Evolutionary conservation across 768 basidiomycete species (phyloP).

Genomic region (Trametes villosa): DNA sequence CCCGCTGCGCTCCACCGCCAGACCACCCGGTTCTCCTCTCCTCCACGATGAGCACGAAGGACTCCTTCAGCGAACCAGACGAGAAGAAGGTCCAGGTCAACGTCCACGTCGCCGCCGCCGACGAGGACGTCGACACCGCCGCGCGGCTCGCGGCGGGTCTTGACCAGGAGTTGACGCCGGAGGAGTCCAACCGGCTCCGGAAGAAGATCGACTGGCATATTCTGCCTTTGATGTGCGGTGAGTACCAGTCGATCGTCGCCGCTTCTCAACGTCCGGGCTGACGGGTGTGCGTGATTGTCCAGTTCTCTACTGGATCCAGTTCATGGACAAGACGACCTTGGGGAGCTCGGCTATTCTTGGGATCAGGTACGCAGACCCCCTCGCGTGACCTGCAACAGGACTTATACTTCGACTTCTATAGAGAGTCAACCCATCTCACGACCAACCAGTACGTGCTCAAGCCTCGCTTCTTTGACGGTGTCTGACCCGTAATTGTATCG

Average conservation of each 20-base stretch:
- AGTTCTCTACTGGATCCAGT: constrained; percentile 60
- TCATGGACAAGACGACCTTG: constrained; percentile 78
- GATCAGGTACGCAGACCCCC: constrained; percentile 52
- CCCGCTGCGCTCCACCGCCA: background rate
- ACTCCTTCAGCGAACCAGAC: constrained; percentile 27
- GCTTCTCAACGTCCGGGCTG: background rate
- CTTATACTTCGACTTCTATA: constrained; percentile 29
- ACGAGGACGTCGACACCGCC: constrained; percentile 62
- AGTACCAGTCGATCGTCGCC: constrained; percentile 33
- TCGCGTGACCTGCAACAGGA: background rate
- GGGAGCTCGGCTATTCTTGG: constrained; percentile 72
- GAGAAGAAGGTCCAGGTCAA: constrained; percentile 36
- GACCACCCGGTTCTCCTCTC: background rate
- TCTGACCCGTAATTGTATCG: background rate
- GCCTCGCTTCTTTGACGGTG: background rate
- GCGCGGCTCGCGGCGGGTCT: constrained; percentile 58
- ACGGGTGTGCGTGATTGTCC: background rate
- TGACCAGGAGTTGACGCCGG: constrained; percentile 50
- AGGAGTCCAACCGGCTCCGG: constrained; percentile 55
- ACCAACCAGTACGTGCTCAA: constrained; percentile 55
- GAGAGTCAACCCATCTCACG: constrained; percentile 62
- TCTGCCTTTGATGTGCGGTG: constrained; percentile 73
- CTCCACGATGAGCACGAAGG: constrained; percentile 25
- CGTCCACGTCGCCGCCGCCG: constrained; percentile 44
- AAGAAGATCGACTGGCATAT: constrained; percentile 71